Conservation (phyloP, 345 rosid species). For the Melaleuca alternifolia region DNA sequence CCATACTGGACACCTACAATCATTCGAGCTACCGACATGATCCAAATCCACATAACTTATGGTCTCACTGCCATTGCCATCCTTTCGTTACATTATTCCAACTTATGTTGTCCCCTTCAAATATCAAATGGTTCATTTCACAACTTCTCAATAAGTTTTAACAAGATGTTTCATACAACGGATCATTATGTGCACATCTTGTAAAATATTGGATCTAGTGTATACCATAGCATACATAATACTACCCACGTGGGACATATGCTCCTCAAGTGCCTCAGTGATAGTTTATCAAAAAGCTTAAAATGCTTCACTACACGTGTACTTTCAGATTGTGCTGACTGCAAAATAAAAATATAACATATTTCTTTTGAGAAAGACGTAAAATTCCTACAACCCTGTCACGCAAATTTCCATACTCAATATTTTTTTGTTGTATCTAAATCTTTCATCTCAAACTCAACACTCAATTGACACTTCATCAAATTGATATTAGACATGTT, state of each 20-base stretch:
- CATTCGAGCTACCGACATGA: background rate
- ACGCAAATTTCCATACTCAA: background rate
- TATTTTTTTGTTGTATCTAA: too few species aligned
- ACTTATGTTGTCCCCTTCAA: background rate
- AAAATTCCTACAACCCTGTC: too few species aligned
- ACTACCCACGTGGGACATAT: accelerated
- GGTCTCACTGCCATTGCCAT: background rate
- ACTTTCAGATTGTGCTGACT: background rate
- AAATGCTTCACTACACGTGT: background rate
- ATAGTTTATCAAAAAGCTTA: too few species aligned
- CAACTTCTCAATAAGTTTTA: background rate
- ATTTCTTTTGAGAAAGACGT: accelerated
- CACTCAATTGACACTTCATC: too few species aligned
- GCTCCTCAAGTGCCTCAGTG: background rate
- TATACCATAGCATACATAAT: background rate
- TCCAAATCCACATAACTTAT: background rate
- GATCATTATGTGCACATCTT: too few species aligned
- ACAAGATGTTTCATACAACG: accelerated
- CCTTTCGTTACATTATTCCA: accelerated
- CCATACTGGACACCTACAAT: background rate
- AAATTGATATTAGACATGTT: too few species aligned
- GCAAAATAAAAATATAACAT: too few species aligned
- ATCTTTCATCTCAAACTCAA: background rate
- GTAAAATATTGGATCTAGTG: background rate
- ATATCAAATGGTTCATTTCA: background rate